Evolutionary conservation across 2,329 filamentous ascomycete species (phyloP).

Genomic region (Paracamarosporium sp.): DNA sequence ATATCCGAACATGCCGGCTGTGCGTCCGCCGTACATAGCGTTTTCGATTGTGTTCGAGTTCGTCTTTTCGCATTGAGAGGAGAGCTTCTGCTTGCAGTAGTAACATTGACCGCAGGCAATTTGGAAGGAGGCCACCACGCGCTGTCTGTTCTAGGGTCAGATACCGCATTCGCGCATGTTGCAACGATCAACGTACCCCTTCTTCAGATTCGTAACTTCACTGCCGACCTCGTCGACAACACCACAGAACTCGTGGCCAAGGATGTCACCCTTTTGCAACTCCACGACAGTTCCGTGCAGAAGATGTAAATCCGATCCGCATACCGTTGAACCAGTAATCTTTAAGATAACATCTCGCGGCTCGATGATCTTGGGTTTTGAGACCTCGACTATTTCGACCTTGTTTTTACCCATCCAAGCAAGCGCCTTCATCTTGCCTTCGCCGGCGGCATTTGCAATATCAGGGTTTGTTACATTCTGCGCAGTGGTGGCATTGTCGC

Average conservation of each 20-base stretch:
- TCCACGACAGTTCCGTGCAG: constrained; percentile 57
- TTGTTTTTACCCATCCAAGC: constrained; percentile 83
- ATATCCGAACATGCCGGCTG: constrained; percentile 69
- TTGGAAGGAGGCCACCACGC: constrained; percentile 87
- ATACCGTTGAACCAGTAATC: constrained; percentile 71
- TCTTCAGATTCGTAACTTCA: constrained; percentile 51
- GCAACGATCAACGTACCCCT: constrained; percentile 36
- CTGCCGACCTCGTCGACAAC: constrained; percentile 56
- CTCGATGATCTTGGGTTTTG: constrained; percentile 76
- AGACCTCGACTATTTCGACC: constrained; percentile 72
- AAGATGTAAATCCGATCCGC: constrained; percentile 67
- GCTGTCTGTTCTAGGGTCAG: constrained; percentile 37
- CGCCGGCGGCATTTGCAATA: constrained; percentile 50
- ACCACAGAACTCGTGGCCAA: constrained; percentile 61
- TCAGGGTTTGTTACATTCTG: constrained; percentile 75
- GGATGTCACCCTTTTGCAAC: constrained; percentile 58
- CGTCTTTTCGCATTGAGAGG: constrained; percentile 80
- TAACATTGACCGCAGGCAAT: constrained; percentile 75
- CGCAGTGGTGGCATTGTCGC: constrained; percentile 66
- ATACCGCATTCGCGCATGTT: not conserved
- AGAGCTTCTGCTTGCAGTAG: constrained; percentile 80
- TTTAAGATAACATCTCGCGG: constrained; percentile 79
- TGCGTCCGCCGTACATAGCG: constrained; percentile 79
- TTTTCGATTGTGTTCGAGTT: constrained; percentile 75
- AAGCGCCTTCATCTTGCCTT: constrained; percentile 77